These are phyloP conservation scores for Elsinoe perseae DNA, from an alignment of 2,329 filamentous ascomycete genomes.

Conservation along the genomic window DNA sequence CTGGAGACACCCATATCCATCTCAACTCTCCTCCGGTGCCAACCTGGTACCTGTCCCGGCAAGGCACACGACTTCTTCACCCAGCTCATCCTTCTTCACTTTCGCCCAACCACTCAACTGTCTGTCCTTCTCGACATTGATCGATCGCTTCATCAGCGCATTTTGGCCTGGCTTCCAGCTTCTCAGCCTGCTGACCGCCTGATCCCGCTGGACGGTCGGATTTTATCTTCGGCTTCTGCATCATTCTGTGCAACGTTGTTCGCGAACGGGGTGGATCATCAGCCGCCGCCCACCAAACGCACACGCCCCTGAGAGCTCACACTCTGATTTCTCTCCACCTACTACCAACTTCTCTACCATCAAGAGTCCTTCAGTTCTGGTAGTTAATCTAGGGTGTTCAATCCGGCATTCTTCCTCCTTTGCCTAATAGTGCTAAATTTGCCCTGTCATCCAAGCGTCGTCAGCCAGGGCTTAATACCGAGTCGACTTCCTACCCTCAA, in stretches of 20 bases:
- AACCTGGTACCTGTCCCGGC: slow-evolving; percentile 2
- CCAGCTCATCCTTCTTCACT: neutral
- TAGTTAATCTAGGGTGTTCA: slow-evolving; percentile 9
- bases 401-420: neutral
- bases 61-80: slow-evolving; percentile 3
- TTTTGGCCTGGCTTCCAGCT: neutral
- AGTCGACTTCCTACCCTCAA: neutral
- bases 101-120: neutral
- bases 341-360: slow-evolving; percentile 8
- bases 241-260: slow-evolving; percentile 6
- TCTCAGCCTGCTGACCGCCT: neutral
- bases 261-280: slow-evolving; percentile 4
- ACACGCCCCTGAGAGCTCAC: slow-evolving; percentile 10
- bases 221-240: neutral
- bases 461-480: slow-evolving; percentile 14
- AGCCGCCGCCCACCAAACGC: neutral
- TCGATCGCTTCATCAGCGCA: neutral
- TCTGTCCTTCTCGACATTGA: slow-evolving; percentile 6
- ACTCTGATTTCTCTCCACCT: neutral
- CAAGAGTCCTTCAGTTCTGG: slow-evolving; percentile 8
- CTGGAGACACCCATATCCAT: neutral
- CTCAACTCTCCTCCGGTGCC: neutral
- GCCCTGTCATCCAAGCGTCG: slow-evolving; percentile 2
- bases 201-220: slow-evolving; percentile 1
- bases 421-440: slow-evolving; percentile 4